Evolutionary conservation across 202 grass and related monocot species (phyloP), one percentile per base, ranked within the genome.

Genomic region (Cymbopogon flexuosus): DNA sequence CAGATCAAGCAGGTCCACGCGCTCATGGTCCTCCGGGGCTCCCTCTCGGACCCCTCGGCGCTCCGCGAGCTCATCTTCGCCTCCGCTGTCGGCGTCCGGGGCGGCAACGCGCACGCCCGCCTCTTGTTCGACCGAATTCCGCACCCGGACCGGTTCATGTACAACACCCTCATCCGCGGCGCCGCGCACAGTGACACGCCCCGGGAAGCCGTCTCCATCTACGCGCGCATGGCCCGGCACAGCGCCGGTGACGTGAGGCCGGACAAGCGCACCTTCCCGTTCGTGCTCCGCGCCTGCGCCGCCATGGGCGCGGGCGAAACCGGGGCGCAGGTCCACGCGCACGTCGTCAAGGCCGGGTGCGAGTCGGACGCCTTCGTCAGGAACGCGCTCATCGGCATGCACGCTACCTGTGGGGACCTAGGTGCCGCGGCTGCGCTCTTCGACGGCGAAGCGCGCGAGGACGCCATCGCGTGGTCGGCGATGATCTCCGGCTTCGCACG

Each of bases 351-450:
- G 75, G 82, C 73, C 19, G 89, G 94, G 11, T 83, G 91, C 52
- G 81, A 89, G 62, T 76, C 86, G 0, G 84, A 97, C 68, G 36
- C 42, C 16, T 97, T 94, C 34, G 57, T 97, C 61, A 89, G 79
- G 84, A 97, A 97, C 51, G 88, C 94, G 34, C 91, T 94, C 42
- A 94, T 97, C 8, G 87, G 86, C 72, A 83, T 97, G 91, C 91
- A 97, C 74, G 87, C 89, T 21, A 89, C 85, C 60, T 87, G 88
- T 54, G 94, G 94, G 8, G 86, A 94, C 51, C n/a, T 89, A 68
- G 75, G 73, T 2, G 39, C 80, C 10, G 94, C 94, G 2, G 14
- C 77, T 72, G 66, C 72, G 30, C 88, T 97, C 36, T 92, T 97
- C 52, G 73, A 89, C 62, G 35, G 10, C 33, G 21, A 79, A 18